Evolutionary conservation across 108 stramenopile species (phyloP).

Genomic region (Stephanodiscus minutulus): DNA sequence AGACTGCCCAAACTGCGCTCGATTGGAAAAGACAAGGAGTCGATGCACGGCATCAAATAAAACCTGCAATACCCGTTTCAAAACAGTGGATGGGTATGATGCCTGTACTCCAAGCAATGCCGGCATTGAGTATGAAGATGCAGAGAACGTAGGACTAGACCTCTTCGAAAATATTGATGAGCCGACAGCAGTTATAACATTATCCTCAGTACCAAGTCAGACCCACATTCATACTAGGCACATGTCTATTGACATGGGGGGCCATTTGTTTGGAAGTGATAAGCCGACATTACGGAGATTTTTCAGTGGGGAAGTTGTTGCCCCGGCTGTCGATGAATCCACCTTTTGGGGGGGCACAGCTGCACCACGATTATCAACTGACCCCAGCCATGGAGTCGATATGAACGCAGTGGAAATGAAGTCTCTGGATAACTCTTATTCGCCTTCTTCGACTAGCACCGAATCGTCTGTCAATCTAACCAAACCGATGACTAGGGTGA

Average conservation of each 20-base stretch:
- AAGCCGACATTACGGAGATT: slow-evolving; percentile 12
- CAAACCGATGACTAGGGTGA: slow-evolving; percentile 43
- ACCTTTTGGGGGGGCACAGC: slow-evolving; percentile 23
- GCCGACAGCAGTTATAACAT: slow-evolving; percentile 7
- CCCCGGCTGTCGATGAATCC: slow-evolving; percentile 31
- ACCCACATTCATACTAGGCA: slow-evolving; percentile 38
- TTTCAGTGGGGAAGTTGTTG: slow-evolving; percentile 3
- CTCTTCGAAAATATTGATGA: slow-evolving; percentile 9
- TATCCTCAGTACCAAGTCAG: slow-evolving; percentile 13
- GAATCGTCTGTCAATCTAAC: slow-evolving; percentile 31
- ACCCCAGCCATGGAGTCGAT: neutral
- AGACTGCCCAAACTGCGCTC: slow-evolving; percentile 77
- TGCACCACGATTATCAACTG: neutral
- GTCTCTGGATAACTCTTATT: slow-evolving; percentile 37
- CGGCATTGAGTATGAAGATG: neutral
- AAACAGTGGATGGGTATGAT: neutral
- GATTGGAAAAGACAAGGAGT: slow-evolving; percentile 44
- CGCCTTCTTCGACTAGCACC: slow-evolving; percentile 33
- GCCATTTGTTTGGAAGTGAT: slow-evolving; percentile 6
- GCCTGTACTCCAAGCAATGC: neutral
- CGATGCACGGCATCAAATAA: slow-evolving; percentile 12
- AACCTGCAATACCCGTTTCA: neutral
- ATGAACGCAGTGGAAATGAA: slow-evolving; percentile 11
- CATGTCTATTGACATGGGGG: slow-evolving; percentile 33
- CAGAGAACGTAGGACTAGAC: slow-evolving; percentile 13